Conservation (phyloP, 352 stramenopile genomes). For the Detonula confervacea region DNA sequence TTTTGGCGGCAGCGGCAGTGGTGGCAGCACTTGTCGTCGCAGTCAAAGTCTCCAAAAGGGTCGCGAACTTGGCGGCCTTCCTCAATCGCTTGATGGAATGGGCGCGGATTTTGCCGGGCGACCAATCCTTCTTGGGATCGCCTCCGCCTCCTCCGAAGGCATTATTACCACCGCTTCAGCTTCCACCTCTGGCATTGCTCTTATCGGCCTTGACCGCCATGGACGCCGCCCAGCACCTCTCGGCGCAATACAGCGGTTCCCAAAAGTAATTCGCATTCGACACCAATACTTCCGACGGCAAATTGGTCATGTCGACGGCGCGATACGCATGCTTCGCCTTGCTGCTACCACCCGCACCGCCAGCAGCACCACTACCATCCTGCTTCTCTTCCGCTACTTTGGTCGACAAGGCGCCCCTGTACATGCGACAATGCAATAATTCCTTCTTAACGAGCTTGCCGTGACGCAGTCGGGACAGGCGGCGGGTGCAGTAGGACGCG, state of each 20-base stretch:
- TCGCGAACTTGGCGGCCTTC: slow-evolving; percentile 57
- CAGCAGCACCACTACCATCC: too few species aligned
- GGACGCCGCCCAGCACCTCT: slow-evolving; percentile 67
- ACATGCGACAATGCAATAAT: slow-evolving; percentile 51
- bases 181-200: neutral
- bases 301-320: slow-evolving; percentile 40
- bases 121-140: slow-evolving; percentile 25
- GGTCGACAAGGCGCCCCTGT: slow-evolving; percentile 29
- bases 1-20: too few species aligned
- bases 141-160: neutral
- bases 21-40: slow-evolving; percentile 14
- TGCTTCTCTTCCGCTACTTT: neutral
- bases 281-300: slow-evolving; percentile 13
- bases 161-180: neutral
- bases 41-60: slow-evolving; percentile 45
- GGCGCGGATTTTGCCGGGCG: slow-evolving; percentile 39
- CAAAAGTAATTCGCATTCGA: slow-evolving; percentile 63
- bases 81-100: slow-evolving; percentile 64
- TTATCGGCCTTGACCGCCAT: slow-evolving; percentile 54
- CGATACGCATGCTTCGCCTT: slow-evolving; percentile 57
- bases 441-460: slow-evolving; percentile 44
- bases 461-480: slow-evolving; percentile 61
- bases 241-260: slow-evolving; percentile 60
- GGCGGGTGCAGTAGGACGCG: slow-evolving; percentile 70
- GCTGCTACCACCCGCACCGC: neutral